Conservation (phyloP, 139 green algal genomes). For the Tetraselmis chui region DNA sequence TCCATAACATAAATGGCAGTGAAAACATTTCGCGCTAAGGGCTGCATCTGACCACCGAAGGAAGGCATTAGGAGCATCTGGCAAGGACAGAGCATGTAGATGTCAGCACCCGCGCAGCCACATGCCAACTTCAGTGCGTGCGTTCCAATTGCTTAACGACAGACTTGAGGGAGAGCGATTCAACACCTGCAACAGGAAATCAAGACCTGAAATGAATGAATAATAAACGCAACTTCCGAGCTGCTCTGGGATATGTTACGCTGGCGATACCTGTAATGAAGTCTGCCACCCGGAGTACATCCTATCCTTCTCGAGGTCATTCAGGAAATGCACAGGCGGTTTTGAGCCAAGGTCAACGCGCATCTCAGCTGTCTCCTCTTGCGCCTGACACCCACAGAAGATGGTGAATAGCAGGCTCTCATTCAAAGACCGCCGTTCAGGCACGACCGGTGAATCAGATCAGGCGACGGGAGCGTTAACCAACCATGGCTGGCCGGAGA, state of each 20-base stretch:
- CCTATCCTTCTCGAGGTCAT: slow-evolving; percentile 77
- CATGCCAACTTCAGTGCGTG: too few species aligned
- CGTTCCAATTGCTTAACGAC: too few species aligned
- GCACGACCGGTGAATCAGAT: too few species aligned
- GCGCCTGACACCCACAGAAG: not conserved
- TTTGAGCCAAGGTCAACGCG: slow-evolving; percentile 16
- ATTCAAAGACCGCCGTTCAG: too few species aligned
- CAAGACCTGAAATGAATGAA: too few species aligned
- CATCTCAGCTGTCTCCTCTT: not conserved
- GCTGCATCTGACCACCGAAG: slow-evolving; percentile 34
- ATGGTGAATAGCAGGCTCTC: too few species aligned
- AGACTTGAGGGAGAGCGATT: too few species aligned
- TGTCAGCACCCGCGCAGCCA: not conserved
- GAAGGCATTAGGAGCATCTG: slow-evolving; percentile 23
- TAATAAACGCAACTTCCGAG: too few species aligned
- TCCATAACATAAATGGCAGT: slow-evolving; percentile 54
- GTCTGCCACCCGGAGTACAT: slow-evolving; percentile 28
- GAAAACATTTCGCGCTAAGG: slow-evolving; percentile 66
- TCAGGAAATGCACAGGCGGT: slow-evolving; percentile 53
- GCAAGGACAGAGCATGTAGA: not conserved
- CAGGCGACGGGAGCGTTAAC: not conserved
- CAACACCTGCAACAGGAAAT: too few species aligned
- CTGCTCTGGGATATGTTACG: slow-evolving; percentile 51
- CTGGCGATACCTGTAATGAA: slow-evolving; percentile 20
- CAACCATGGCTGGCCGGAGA: not conserved